These are phyloP conservation scores for Arabidopsis lyrata DNA, from an alignment of 441 rosid species.

Conservation along the genomic window DNA sequence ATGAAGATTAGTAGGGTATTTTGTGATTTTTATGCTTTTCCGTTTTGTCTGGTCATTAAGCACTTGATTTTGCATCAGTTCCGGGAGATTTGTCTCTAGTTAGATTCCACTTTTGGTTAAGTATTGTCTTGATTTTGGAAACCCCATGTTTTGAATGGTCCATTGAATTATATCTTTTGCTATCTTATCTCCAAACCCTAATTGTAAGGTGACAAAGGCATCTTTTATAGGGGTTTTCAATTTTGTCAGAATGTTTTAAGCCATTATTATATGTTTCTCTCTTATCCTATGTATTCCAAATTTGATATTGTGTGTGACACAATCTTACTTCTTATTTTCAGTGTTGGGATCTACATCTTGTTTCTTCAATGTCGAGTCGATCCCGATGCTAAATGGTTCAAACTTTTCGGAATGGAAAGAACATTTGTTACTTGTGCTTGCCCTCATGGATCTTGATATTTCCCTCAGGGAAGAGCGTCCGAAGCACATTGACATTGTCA, in stretches of 20 bases:
- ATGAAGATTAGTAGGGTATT: not conserved
- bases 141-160: not conserved
- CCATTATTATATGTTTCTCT: not conserved
- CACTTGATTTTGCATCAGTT: not conserved
- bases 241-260: not conserved
- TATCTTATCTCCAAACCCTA: not conserved
- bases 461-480: constrained; percentile 36
- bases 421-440: constrained; percentile 33
- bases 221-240: not conserved
- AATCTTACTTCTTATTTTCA: constrained; percentile 17
- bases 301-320: constrained; percentile 12
- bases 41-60: not conserved
- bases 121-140: not conserved
- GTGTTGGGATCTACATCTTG: constrained; percentile 9
- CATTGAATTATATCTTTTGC: not conserved
- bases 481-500: not conserved
- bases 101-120: too few relatives aligned
- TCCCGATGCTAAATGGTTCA: constrained; percentile 33
- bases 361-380: constrained; percentile 29
- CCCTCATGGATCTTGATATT: constrained; percentile 38
- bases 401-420: constrained; percentile 39
- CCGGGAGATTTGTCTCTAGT: not conserved
- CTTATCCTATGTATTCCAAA: not conserved
- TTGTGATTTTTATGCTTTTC: not conserved
- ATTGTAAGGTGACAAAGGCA: not conserved